Evolutionary conservation across 1,284 basidiomycete species (phyloP).

Genomic region (Melampsora occidentalis): DNA sequence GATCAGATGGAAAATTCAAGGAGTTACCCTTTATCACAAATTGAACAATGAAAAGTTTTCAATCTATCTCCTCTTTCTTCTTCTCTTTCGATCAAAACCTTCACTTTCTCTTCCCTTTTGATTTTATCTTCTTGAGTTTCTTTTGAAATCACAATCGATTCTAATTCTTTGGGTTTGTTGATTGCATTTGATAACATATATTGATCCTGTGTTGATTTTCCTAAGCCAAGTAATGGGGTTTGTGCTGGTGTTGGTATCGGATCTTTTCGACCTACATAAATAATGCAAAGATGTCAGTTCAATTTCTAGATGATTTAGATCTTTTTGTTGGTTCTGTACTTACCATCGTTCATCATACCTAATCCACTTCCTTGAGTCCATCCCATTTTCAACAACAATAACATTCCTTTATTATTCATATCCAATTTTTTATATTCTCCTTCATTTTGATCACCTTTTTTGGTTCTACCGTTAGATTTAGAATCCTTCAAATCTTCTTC

Average conservation of each 20-base stretch:
- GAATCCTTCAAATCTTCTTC: neutral
- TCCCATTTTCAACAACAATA: constrained; percentile 42
- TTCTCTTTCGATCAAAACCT: constrained; percentile 28
- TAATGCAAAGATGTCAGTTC: neutral
- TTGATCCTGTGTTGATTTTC: constrained; percentile 41
- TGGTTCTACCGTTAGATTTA: neutral
- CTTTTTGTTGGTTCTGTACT: neutral
- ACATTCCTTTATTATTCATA: constrained; percentile 42
- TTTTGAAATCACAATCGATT: constrained; percentile 32
- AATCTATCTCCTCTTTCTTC: constrained; percentile 38
- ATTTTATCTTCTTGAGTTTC: constrained; percentile 28
- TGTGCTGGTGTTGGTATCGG: constrained; percentile 42
- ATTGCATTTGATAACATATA: constrained; percentile 38
- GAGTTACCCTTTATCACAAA: constrained; percentile 42
- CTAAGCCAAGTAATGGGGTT: constrained; percentile 36
- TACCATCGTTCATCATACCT: constrained; percentile 29
- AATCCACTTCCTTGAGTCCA: constrained; percentile 40
- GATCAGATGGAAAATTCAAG: too few species aligned
- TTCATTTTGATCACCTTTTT: neutral
- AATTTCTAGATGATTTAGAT: too few species aligned
- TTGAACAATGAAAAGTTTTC: constrained; percentile 37
- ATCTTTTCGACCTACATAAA: constrained; percentile 40
- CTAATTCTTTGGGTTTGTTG: constrained; percentile 41
- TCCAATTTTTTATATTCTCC: constrained; percentile 23
- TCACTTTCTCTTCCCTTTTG: constrained; percentile 41